A percentile compares a stretch with the other conserved stretches of the same genome.
These are phyloP conservation scores for Penicillium sclerotigenum DNA, from an alignment of 2,329 filamentous ascomycete genomes.

Conservation along the genomic window DNA sequence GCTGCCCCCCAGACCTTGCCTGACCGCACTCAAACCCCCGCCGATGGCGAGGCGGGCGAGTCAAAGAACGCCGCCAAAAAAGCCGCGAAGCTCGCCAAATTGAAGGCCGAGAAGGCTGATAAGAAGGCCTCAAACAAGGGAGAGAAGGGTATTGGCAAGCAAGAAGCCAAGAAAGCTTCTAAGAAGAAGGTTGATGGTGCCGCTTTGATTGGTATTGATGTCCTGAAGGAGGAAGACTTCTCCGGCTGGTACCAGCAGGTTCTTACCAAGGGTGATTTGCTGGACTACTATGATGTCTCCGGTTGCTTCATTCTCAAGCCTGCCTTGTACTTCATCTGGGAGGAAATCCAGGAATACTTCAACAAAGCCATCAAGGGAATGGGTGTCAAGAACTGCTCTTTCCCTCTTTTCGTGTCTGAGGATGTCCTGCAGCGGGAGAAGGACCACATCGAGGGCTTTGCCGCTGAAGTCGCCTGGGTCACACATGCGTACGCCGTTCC, in stretches of 20 bases:
- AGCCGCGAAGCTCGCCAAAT: slow-evolving; percentile 48
- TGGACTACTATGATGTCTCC: slow-evolving; percentile 98
- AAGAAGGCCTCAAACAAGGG: slow-evolving; percentile 35
- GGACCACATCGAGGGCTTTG: slow-evolving; percentile 98
- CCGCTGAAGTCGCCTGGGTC: slow-evolving; percentile 61
- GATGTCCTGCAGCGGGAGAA: slow-evolving; percentile 86
- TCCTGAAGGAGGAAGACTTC: slow-evolving; percentile 81
- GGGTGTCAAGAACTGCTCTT: slow-evolving; percentile 93
- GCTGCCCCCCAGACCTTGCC: slow-evolving; percentile 35
- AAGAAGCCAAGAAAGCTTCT: slow-evolving; percentile 13
- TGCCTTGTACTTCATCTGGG: slow-evolving; percentile 65
- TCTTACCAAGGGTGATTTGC: slow-evolving; percentile 92
- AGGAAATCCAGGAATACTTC: slow-evolving; percentile 58
- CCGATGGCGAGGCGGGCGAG: slow-evolving; percentile 32
- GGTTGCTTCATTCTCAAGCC: slow-evolving; percentile 92
- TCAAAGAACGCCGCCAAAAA: slow-evolving; percentile 48
- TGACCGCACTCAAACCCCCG: slow-evolving; percentile 41
- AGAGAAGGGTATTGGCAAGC: slow-evolving; percentile 18
- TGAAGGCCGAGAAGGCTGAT: slow-evolving; percentile 42
- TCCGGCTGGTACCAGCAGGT: slow-evolving; percentile 97
- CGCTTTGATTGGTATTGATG: slow-evolving; percentile 80
- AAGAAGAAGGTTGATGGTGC: slow-evolving; percentile 59
- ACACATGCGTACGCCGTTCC: slow-evolving; percentile 45
- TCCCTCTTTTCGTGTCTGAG: slow-evolving; percentile 90
- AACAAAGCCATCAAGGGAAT: slow-evolving; percentile 76